Evolutionary conservation across 345 rosid species (phyloP).

Genomic region (Acer yangbiense): DNA sequence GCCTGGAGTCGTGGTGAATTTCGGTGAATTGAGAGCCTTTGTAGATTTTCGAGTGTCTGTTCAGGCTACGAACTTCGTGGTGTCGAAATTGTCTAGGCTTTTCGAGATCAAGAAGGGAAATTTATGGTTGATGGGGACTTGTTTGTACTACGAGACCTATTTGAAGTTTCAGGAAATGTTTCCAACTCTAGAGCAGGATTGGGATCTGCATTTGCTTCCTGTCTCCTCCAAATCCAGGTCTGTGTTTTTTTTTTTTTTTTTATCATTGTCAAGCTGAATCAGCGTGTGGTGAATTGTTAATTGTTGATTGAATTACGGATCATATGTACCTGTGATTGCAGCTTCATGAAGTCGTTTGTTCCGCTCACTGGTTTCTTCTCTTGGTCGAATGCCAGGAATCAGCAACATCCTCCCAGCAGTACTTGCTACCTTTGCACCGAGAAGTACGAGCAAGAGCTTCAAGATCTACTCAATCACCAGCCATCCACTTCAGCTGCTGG

Average conservation of each 20-base stretch:
- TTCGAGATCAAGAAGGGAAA: constrained; percentile 40
- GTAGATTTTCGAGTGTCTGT: constrained; percentile 31
- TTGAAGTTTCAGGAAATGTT: constrained; percentile 44
- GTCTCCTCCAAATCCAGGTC: constrained; percentile 64
- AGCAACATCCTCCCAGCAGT: not conserved
- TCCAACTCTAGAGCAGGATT: constrained; percentile 52
- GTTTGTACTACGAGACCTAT: constrained; percentile 50
- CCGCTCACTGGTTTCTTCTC: constrained; percentile 80
- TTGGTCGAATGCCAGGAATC: constrained; percentile 38
- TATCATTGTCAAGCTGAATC: no score
- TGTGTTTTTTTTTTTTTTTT: not conserved
- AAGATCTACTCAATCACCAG: constrained; percentile 36
- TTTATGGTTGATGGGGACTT: constrained; percentile 59
- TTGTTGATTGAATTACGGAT: no score
- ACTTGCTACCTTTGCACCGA: constrained; percentile 58
- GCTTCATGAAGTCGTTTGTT: constrained; percentile 77
- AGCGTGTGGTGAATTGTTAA: no score
- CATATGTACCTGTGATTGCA: constrained; percentile 22
- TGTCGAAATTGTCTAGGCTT: constrained; percentile 43
- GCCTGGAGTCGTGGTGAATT: constrained; percentile 45
- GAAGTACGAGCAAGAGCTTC: constrained; percentile 63
- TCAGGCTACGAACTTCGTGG: constrained; percentile 30
- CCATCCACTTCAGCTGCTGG: constrained; percentile 43
- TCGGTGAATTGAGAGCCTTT: constrained; percentile 51
- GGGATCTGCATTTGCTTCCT: constrained; percentile 70